Evolutionary conservation across 371 early-diverging fungal genomes (phyloP).

Genomic region (Mucor lusitanicus): DNA sequence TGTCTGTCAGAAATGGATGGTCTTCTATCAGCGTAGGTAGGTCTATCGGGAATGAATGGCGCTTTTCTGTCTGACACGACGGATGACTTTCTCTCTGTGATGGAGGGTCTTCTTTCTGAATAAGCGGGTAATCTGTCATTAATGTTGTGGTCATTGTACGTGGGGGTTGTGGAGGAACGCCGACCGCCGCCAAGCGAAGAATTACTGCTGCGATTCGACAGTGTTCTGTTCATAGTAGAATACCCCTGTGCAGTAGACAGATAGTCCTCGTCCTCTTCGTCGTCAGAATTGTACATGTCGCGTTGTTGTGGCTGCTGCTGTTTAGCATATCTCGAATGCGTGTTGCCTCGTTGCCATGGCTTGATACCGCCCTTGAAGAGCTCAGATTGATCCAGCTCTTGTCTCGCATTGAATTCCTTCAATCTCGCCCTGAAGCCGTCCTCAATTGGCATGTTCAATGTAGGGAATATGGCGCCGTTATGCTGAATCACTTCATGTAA

Average conservation of each 20-base stretch:
- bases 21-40: neutral
- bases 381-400: slow-evolving; percentile 38
- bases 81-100: neutral
- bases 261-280: neutral
- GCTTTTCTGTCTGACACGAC: neutral
- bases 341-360: slow-evolving; percentile 3
- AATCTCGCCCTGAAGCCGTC: slow-evolving; percentile 33
- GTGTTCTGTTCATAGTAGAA: neutral
- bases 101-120: neutral
- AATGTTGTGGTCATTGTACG: neutral
- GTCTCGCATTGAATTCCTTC: slow-evolving; percentile 21
- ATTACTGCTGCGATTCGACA: neutral
- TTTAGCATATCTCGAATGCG: neutral
- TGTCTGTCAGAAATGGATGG: neutral
- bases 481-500: slow-evolving; percentile 52
- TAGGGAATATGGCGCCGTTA: slow-evolving; percentile 31
- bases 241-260: neutral
- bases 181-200: neutral
- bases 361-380: slow-evolving; percentile 4
- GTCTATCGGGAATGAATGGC: neutral
- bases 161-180: neutral
- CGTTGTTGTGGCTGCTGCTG: neutral
- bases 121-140: neutral
- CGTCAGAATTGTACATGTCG: neutral
- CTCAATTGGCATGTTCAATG: slow-evolving; percentile 32